Conservation (phyloP, 306 rosid species). For the Parietaria judaica region DNA sequence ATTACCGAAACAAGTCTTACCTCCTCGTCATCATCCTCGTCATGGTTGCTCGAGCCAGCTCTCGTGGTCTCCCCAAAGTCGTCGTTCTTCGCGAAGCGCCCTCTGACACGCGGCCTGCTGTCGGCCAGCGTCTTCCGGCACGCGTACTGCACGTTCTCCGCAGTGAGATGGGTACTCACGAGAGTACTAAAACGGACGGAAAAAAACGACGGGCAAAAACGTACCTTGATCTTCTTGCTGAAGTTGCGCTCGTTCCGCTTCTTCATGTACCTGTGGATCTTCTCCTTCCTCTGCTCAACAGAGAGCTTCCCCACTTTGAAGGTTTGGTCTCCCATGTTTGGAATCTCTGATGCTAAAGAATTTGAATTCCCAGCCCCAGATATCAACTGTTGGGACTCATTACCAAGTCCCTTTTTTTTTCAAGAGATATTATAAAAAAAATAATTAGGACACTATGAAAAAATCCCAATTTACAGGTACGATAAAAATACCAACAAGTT, state of each 20-base stretch:
- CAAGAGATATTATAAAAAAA: background rate
- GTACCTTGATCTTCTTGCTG: constrained; percentile 99
- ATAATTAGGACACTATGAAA: too few relatives aligned
- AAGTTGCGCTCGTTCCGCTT: constrained; percentile 88
- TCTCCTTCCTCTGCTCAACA: constrained; percentile 84
- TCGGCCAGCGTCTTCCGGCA: constrained; percentile 95
- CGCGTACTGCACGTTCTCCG: constrained; percentile 59
- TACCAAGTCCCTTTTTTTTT: constrained; percentile 45
- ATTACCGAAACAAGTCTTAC: constrained; percentile 30
- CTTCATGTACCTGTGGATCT: constrained; percentile 94
- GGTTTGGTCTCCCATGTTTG: constrained; percentile 67
- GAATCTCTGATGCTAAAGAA: constrained; percentile 61
- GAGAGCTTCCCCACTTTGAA: constrained; percentile 89
- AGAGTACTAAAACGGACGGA: too few relatives aligned
- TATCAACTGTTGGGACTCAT: constrained; percentile 58
- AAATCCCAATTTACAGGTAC: too few relatives aligned
- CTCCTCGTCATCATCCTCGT: constrained; percentile 81
- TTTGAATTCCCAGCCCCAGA: constrained; percentile 51
- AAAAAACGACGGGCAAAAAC: background rate
- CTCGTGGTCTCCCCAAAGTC: constrained; percentile 70
- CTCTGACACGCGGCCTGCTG: constrained; percentile 93
- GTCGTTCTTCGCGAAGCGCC: constrained; percentile 94
- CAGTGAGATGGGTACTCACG: too few relatives aligned
- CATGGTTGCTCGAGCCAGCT: constrained; percentile 55
- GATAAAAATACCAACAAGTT: too few relatives aligned